Base-by-base conservation (phyloP, 2,329 filamentous ascomycete species). In the Acephala macrosclerotiorum region DNA sequence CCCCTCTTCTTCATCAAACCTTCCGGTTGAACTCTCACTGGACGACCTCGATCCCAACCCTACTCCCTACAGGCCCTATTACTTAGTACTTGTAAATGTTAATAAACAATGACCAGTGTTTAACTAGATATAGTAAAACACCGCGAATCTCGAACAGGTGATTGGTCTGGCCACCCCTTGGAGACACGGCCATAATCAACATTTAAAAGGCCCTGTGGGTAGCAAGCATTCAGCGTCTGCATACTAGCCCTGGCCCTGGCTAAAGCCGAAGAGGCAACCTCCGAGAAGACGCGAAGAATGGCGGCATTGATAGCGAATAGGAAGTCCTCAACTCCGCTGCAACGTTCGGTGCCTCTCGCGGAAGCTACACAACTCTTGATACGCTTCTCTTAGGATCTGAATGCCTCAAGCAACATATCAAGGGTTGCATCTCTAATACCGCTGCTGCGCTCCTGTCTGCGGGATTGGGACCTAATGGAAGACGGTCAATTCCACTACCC, bases 401-500 rank as follows among this genome's bases (percentile, higher is more conserved):
- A 49, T 18, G 12, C 45, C 45, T 22, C 18, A 9, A 49, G 20
- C 3, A 49, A 49, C 7, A 22, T 22, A 18, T 25, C 45, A 49
- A 49, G 45, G 45, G 6, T 4, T 20, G 11, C 18, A 16, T 25
- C 18, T 49, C 26, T 11, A 55, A 55, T 61, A 22, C 59, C 45
- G 59, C 45, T 18, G 18, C 26, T 16, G n/a, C 5, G 26, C 8
- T 38, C 14, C 42, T 9, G 9, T 25, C 25, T 25, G 6, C 45
- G 47, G 59, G n/a, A 53, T 38, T 61, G 29, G 25, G 4, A 36
- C 38, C 59, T 45, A 61, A 51, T 61, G 18, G 33, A 42, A 40
- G 14, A 40, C 40, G 29, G 25, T 53, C 14, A 61, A 61, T 12
- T 61, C 59, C 59, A 33, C 47, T 49, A 4, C 18, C 18, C 4